phyloP scores from a whole-genome alignment of 208 protist genomes.

The Crithidia fasciculata region DNA sequence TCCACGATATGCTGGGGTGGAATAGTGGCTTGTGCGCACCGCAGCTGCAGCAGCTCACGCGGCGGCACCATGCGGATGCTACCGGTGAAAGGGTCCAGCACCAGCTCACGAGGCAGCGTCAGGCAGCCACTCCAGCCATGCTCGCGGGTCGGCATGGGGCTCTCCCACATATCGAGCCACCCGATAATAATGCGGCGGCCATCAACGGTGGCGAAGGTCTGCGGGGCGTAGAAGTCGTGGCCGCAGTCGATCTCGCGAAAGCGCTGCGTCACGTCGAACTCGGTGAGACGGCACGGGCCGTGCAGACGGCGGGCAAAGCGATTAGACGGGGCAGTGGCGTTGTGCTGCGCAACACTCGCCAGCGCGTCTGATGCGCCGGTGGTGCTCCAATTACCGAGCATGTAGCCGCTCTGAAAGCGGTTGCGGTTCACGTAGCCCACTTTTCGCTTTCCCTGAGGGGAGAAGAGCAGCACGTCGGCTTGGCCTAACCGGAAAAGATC shows the following conservation, averaged over 20 bases:
- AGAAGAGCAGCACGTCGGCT: slow-evolving; percentile 38
- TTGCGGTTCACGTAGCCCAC: slow-evolving; percentile 39
- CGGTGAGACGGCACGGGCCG: slow-evolving; percentile 1
- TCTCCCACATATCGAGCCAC: slow-evolving; percentile 58
- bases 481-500: slow-evolving; percentile 40
- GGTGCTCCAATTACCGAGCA: slow-evolving; percentile 24
- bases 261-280: slow-evolving; percentile 29
- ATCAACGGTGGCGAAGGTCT: slow-evolving; percentile 40
- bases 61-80: slow-evolving; percentile 35
- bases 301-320: not conserved
- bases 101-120: slow-evolving; percentile 50
- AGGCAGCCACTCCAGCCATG: slow-evolving; percentile 46
- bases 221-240: slow-evolving; percentile 52
- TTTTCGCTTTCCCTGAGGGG: slow-evolving; percentile 39
- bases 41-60: slow-evolving; percentile 44
- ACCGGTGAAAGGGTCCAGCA: slow-evolving; percentile 25
- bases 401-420: slow-evolving; percentile 51
- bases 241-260: slow-evolving; percentile 53
- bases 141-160: slow-evolving; percentile 38
- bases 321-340: not conserved
- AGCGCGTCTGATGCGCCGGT: not conserved
- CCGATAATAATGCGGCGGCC: slow-evolving; percentile 45
- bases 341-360: not conserved
- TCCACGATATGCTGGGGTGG: slow-evolving; percentile 27
- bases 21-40: slow-evolving; percentile 28